A percentile compares a stretch with the other conserved stretches of the same genome.
These are phyloP conservation scores for Cystobasidiaceae sp. DNA, from an alignment of 1,284 basidiomycete genomes.

Conservation along the genomic window DNA sequence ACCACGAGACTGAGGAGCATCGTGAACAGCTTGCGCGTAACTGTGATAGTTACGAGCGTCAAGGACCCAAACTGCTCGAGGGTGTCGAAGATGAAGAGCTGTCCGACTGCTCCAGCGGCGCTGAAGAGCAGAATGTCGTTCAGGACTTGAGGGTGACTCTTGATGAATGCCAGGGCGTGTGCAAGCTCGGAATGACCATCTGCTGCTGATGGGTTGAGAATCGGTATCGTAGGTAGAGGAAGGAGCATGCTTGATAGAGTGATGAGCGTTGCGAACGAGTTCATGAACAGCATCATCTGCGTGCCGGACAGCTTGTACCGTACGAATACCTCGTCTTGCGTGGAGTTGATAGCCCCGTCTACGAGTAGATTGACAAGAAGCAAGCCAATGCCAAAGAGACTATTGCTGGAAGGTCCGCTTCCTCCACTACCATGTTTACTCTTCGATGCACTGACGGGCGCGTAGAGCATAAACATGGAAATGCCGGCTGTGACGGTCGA, in stretches of 20 bases:
- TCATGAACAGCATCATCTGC: constrained; percentile 99
- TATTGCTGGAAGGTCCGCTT: constrained; percentile 42
- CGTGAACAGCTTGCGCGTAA: constrained; percentile 97
- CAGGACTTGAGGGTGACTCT: constrained; percentile 70
- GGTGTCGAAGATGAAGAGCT: constrained; percentile 98
- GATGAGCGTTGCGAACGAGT: constrained; percentile 69
- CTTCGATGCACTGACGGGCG: constrained; percentile 46
- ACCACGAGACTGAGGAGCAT: constrained; percentile 93
- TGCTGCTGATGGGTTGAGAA: constrained; percentile 55
- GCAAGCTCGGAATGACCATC: constrained; percentile 65
- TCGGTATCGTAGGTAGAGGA: constrained; percentile 41
- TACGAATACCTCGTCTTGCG: constrained; percentile 93
- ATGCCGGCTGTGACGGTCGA: constrained; percentile 89
- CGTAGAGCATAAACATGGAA: constrained; percentile 84
- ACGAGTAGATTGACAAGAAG: constrained; percentile 79
- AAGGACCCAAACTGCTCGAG: constrained; percentile 91
- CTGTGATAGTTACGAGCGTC: constrained; percentile 85
- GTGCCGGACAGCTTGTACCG: constrained; percentile 75
- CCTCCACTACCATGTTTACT: constrained; percentile 34
- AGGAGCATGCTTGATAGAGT: constrained; percentile 38
- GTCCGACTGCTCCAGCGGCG: constrained; percentile 84
- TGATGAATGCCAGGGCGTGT: constrained; percentile 68
- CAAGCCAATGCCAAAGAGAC: constrained; percentile 62
- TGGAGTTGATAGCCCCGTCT: constrained; percentile 94
- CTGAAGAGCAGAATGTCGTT: constrained; percentile 78